Conservation (phyloP, 306 rosid genomes). For the Clitoria ternatea region DNA sequence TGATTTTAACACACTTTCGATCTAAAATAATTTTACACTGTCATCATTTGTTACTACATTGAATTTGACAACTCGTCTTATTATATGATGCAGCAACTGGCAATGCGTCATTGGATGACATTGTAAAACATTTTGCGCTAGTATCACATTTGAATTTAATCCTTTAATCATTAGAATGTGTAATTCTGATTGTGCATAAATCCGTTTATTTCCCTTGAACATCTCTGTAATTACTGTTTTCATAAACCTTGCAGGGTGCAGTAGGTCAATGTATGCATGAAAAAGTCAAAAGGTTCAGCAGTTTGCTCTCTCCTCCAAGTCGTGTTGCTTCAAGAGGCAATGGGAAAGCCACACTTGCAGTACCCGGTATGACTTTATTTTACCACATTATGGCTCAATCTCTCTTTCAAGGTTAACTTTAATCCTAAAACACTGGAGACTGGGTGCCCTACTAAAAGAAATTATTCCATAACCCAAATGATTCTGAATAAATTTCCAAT, state of each 20-base stretch:
- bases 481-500: not conserved
- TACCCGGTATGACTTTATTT: constrained; percentile 44
- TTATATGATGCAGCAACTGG: not conserved
- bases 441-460: not conserved
- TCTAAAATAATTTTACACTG: not conserved
- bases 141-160: not conserved
- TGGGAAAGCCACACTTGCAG: constrained; percentile 41
- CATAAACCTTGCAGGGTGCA: constrained; percentile 56
- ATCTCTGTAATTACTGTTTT: constrained; percentile 20
- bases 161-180: not conserved
- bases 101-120: not conserved
- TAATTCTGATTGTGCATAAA: not conserved
- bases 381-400: not conserved
- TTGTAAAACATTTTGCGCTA: not conserved
- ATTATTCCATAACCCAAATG: not conserved
- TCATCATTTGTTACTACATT: not conserved
- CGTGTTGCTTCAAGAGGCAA: constrained; percentile 39
- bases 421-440: not conserved
- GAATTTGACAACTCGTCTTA: not conserved
- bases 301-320: constrained; percentile 45
- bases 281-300: constrained; percentile 40
- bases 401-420: not conserved
- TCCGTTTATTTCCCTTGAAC: not conserved
- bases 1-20: not conserved
- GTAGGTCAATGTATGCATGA: constrained; percentile 71